Percentiles rank a stretch among this genome's conserved stretches.
phyloP scores from a whole-genome alignment of 306 rosid genomes.

The Bauhinia variegata region DNA sequence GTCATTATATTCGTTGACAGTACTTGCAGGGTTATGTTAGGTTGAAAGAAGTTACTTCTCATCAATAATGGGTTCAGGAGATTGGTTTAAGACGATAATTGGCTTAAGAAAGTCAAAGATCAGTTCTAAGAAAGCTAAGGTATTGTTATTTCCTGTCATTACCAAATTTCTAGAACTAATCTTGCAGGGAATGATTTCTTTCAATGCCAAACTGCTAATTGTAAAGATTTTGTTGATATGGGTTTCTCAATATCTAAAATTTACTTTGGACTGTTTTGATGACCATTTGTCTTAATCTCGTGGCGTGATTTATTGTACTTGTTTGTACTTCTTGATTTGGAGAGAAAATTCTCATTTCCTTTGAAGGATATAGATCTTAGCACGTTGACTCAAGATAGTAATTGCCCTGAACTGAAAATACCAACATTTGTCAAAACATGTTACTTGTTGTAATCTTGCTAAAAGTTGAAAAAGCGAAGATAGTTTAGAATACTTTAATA shows the following conservation, averaged over 20 bases:
- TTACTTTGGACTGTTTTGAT: not conserved
- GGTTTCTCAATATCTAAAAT: conserved; percentile 7
- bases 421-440: conserved; percentile 3
- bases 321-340: not conserved
- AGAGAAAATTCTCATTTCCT: not conserved
- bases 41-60: conserved; percentile 36
- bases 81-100: conserved; percentile 80
- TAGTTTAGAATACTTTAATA: conserved; percentile 18
- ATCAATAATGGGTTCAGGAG: conserved; percentile 82
- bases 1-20: conserved; percentile 17
- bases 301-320: not conserved
- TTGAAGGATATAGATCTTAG: not conserved
- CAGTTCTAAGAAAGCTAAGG: conserved; percentile 76
- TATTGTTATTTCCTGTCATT: conserved; percentile 38
- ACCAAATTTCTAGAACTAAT: conserved; percentile 18
- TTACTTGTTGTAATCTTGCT: not conserved
- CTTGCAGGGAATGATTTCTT: not conserved
- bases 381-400: conserved; percentile 9
- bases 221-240: not conserved
- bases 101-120: conserved; percentile 62
- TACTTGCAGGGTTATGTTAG: conserved; percentile 53
- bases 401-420: conserved; percentile 16
- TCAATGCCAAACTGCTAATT: conserved; percentile 16
- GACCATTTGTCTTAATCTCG: conserved; percentile 10
- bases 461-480: not conserved